Evolutionary conservation across 768 basidiomycete species (phyloP).

Genomic region (Kondoa malvinella): DNA sequence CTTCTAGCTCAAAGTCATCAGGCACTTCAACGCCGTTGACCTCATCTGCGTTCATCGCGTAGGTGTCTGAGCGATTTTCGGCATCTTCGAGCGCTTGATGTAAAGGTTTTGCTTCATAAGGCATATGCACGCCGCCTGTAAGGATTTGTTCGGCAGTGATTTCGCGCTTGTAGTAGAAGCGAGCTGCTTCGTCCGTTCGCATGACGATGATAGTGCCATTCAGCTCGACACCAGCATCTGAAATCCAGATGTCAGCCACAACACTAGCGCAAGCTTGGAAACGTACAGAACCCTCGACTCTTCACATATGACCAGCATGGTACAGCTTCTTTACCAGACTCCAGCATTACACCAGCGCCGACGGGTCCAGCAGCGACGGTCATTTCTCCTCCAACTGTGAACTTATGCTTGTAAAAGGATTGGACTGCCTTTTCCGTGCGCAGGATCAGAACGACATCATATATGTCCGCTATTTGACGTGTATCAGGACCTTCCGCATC

Average conservation of each 20-base stretch:
- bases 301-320: constrained; percentile 6
- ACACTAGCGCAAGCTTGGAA: too few species aligned
- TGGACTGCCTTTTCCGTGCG: constrained; percentile 14
- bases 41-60: constrained; percentile 1
- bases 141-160: constrained; percentile 6
- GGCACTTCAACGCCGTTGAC: background rate
- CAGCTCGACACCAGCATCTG: constrained; percentile 5
- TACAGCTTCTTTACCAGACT: constrained; percentile 2
- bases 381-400: background rate
- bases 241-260: too few species aligned
- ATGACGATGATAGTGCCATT: constrained; percentile 6
- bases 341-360: constrained; percentile 4
- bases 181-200: constrained; percentile 1
- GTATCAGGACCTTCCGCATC: background rate
- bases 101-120: background rate
- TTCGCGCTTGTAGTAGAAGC: constrained; percentile 2
- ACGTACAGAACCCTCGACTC: constrained; percentile 1
- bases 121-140: background rate
- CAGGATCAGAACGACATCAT: constrained; percentile 22
- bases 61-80: background rate
- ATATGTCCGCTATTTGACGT: constrained; percentile 11
- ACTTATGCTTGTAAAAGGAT: constrained; percentile 11
- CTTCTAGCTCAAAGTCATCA: constrained; percentile 2
- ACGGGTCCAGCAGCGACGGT: constrained; percentile 6
- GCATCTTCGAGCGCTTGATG: background rate